Evolutionary conservation across 768 basidiomycete genomes (phyloP).

Genomic region (Tephrocybe sp.): DNA sequence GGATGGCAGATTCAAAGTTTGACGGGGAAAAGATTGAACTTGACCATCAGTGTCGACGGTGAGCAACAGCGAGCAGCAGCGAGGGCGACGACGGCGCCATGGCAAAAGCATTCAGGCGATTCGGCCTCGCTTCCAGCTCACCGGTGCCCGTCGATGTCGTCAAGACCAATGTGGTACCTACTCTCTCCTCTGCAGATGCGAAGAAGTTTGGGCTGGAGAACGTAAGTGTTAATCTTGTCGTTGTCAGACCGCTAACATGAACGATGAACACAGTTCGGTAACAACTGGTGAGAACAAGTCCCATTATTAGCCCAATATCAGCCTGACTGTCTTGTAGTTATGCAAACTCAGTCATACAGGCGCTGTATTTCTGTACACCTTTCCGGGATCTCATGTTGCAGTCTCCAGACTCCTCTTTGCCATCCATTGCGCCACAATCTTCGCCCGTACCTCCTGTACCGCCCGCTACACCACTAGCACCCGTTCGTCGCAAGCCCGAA

Average conservation of each 20-base stretch:
- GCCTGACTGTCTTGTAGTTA: slow-evolving; percentile 57
- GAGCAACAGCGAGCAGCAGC: slow-evolving; percentile 7
- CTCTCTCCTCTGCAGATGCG: slow-evolving; percentile 58
- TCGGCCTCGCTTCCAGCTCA: slow-evolving; percentile 12
- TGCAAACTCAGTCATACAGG: slow-evolving; percentile 97
- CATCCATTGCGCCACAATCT: slow-evolving; percentile 21
- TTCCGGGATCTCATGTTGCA: slow-evolving; percentile 90
- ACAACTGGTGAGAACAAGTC: slow-evolving; percentile 71
- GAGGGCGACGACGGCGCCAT: slow-evolving; percentile 14
- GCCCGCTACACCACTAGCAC: slow-evolving; percentile 32
- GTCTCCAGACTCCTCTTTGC: slow-evolving; percentile 50
- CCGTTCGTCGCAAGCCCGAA: slow-evolving; percentile 54
- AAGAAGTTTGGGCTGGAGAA: slow-evolving; percentile 98
- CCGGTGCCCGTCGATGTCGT: slow-evolving; percentile 20
- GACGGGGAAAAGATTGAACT: slow-evolving; percentile 16
- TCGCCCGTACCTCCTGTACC: slow-evolving; percentile 21
- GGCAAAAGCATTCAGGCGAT: slow-evolving; percentile 12
- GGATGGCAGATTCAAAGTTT: slow-evolving; percentile 6
- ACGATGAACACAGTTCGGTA: slow-evolving; percentile 71
- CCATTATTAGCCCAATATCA: slow-evolving; percentile 4
- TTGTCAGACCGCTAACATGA: slow-evolving; percentile 7
- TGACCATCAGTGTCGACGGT: slow-evolving; percentile 7
- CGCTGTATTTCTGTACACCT: slow-evolving; percentile 92
- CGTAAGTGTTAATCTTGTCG: slow-evolving; percentile 46
- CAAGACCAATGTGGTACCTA: slow-evolving; percentile 33